Evolutionary conservation across 2,329 filamentous ascomycete species (phyloP), one percentile per base, ranked within the genome.

Genomic region (Fusarium sacchari): DNA sequence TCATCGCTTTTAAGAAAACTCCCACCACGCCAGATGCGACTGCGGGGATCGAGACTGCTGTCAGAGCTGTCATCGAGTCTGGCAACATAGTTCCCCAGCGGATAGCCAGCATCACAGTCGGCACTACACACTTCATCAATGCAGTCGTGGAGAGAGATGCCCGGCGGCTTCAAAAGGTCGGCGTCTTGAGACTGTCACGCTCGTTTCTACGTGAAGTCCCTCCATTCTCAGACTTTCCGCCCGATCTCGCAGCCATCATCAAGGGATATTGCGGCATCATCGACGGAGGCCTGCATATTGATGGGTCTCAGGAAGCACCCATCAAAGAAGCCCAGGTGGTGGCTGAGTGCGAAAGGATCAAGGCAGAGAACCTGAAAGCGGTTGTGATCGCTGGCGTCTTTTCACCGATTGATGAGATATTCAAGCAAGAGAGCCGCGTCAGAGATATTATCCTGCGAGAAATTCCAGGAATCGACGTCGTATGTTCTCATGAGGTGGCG

Each of bases 51-150:
- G 84, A 83, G 60, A 74, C 79, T 5, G 50, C 50, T 9, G 24
- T 53, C 0, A 53, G 34, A 7, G 84, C 83, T 28, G 82, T 86
- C 11, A 70, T 81, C 30, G 47, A 69, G 7, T 12, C 30, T 78
- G 81, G 7, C 71, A 73, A 2, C 73, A 80, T 30, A 80, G 87
- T 37, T 39, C 50, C 50, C 4, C 32, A 53, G 34, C 50, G 50
- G 5, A 53, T 53, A 6, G 50, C 50, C 2, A 53, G 81, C 81
- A 15, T 83, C 81, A 63, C 81, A 86, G 26, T 84, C 81, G 85
- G 85, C 49, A 86, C 85, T 7, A 88, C 87, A 4, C 86, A 88
- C 63, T 88, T 89, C 70, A 82, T 88, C 72, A 89, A 88, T 67
- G 86, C 86, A 26, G 84, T 88, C 5, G 80, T 88, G 1, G 85